A percentile compares a stretch with the other conserved stretches of the same genome.
Evolutionary conservation across 192 early-diverging fungal genomes (phyloP).

Genomic region (Geranomyces michiganensis): DNA sequence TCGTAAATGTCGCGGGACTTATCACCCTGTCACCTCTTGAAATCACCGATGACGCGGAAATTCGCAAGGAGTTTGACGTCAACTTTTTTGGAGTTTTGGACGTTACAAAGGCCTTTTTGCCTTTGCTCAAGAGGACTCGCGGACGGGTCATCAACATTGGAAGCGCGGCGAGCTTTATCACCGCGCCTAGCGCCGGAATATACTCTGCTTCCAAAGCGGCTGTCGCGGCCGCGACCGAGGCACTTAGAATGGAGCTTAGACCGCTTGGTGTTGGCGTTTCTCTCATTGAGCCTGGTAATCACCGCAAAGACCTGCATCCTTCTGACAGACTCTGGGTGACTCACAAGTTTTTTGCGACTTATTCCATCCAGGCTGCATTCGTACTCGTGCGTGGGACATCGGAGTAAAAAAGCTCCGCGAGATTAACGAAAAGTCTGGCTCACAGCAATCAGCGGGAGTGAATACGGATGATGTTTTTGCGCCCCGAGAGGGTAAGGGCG

Average conservation of each 20-base stretch:
- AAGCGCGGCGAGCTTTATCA: slow-evolving; percentile 38
- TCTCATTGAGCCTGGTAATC: slow-evolving; percentile 42
- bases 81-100: slow-evolving; percentile 50
- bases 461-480: slow-evolving; percentile 3
- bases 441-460: slow-evolving; percentile 4
- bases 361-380: slow-evolving; percentile 14
- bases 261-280: slow-evolving; percentile 47
- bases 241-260: slow-evolving; percentile 45
- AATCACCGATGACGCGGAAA: slow-evolving; percentile 31
- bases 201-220: slow-evolving; percentile 48
- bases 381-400: slow-evolving; percentile 29
- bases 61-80: slow-evolving; percentile 41
- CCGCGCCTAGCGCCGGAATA: slow-evolving; percentile 44
- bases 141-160: slow-evolving; percentile 55
- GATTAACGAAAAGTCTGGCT: not conserved
- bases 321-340: not conserved
- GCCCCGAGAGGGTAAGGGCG: not conserved
- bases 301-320: not conserved
- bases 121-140: slow-evolving; percentile 32
- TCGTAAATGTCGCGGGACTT: slow-evolving; percentile 47
- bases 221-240: slow-evolving; percentile 41
- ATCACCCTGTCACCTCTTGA: slow-evolving; percentile 41
- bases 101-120: slow-evolving; percentile 45
- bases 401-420: slow-evolving; percentile 1
- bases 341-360: not conserved